These are phyloP conservation scores for Dentipellis sp. DNA, from an alignment of 768 basidiomycete species.

Conservation along the genomic window DNA sequence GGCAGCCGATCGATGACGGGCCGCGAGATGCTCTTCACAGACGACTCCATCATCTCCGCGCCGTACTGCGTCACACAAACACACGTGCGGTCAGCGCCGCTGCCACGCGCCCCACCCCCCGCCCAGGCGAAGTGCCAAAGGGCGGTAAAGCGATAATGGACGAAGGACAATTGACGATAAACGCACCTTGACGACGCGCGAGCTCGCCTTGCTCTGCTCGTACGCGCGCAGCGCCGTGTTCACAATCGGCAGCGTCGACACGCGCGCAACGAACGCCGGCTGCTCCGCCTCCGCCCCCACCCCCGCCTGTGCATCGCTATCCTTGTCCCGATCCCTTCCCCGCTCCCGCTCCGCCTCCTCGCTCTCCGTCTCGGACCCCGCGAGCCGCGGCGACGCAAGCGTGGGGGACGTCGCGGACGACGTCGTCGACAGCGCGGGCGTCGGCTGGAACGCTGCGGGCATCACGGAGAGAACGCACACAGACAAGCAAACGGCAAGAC, in stretches of 20 bases:
- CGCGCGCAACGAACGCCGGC: conserved; percentile 40
- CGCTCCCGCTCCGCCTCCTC: conserved; percentile 7
- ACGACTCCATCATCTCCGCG: conserved; percentile 80
- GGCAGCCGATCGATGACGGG: conserved; percentile 78
- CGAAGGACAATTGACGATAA: neutral
- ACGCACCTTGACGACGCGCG: conserved; percentile 74
- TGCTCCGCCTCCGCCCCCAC: conserved; percentile 11
- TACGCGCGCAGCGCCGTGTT: conserved; percentile 65
- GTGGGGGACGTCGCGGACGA: conserved; percentile 25
- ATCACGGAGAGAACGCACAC: neutral
- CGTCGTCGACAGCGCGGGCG: conserved; percentile 24
- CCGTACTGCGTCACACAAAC: conserved; percentile 50
- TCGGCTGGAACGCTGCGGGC: conserved; percentile 23
- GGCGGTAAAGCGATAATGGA: neutral
- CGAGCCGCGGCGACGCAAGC: conserved; percentile 18
- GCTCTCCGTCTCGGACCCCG: conserved; percentile 11
- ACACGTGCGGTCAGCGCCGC: too few species aligned
- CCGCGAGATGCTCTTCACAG: conserved; percentile 69
- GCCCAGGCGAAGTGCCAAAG: neutral
- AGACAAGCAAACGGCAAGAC: neutral
- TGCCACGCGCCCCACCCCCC: neutral
- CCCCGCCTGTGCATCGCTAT: conserved; percentile 16
- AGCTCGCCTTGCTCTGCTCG: conserved; percentile 77
- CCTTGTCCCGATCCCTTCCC: too few species aligned
- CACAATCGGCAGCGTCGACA: conserved; percentile 65